A percentile compares a stretch with the other conserved stretches of the same genome.
Evolutionary conservation across 2,329 filamentous ascomycete species (phyloP).

Genomic region (Clonostachys rosea): DNA sequence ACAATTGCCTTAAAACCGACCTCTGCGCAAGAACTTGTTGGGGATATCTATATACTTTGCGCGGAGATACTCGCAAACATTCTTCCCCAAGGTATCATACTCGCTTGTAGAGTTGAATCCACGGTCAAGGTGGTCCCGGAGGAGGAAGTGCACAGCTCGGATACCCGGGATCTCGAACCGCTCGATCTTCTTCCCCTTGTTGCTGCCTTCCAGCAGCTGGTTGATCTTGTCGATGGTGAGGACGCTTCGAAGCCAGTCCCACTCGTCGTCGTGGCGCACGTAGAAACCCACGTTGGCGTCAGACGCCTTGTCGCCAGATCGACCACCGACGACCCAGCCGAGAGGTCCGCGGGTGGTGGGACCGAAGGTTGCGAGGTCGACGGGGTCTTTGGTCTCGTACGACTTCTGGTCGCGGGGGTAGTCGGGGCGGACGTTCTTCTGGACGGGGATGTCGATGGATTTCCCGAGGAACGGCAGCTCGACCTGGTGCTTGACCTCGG

Average conservation of each 20-base stretch:
- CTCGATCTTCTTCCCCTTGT: constrained; percentile 26
- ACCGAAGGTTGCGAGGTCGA: constrained; percentile 7
- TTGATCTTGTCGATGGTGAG: constrained; percentile 29
- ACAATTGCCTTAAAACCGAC: constrained; percentile 13
- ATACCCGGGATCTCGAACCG: constrained; percentile 32
- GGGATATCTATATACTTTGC: constrained; percentile 35
- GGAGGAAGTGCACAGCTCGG: constrained; percentile 23
- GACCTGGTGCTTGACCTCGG: constrained; percentile 12
- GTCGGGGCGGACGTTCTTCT: constrained; percentile 8
- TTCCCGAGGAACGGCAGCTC: constrained; percentile 11
- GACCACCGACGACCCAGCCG: constrained; percentile 13
- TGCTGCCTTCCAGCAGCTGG: constrained; percentile 17
- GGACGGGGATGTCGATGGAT: constrained; percentile 11
- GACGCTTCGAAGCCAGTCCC: constrained; percentile 31
- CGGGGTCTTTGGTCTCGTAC: constrained; percentile 5
- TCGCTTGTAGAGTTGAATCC: constrained; percentile 29
- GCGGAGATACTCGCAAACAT: constrained; percentile 33
- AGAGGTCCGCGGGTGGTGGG: constrained; percentile 11
- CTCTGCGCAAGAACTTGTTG: constrained; percentile 30
- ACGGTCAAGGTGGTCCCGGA: constrained; percentile 34
- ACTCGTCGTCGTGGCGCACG: constrained; percentile 31
- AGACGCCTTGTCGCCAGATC: constrained; percentile 28
- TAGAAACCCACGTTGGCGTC: constrained; percentile 36
- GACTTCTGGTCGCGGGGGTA: constrained; percentile 6
- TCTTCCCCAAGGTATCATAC: constrained; percentile 38